Percentiles rank a stretch among this genome's conserved stretches.
Conservation (phyloP, 2,329 filamentous ascomycete species). For the Lachnellula suecica region DNA sequence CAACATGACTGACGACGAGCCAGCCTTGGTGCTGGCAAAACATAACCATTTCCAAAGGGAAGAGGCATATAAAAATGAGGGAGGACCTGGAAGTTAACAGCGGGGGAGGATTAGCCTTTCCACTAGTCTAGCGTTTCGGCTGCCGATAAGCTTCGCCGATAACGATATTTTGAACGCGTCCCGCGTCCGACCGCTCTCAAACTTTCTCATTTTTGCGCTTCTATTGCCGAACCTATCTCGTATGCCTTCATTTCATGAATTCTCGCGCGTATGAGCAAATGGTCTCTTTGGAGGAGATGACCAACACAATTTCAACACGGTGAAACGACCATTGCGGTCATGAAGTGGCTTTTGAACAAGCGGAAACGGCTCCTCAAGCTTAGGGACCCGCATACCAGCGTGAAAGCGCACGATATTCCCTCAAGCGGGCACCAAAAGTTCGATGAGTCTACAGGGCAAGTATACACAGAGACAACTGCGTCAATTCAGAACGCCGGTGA, state of each 20-base stretch:
- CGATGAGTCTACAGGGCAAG: conserved; percentile 28
- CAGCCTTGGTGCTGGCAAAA: conserved; percentile 3
- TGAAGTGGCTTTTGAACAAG: conserved; percentile 8
- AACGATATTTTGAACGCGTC: too few relatives aligned
- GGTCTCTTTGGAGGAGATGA: not conserved
- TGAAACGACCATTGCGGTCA: too few relatives aligned
- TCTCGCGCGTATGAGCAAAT: not conserved
- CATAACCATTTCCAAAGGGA: conserved; percentile 4
- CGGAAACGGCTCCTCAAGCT: conserved; percentile 5
- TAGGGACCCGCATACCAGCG: not conserved
- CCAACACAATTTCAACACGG: not conserved
- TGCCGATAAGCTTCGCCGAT: too few relatives aligned
- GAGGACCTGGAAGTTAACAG: not conserved
- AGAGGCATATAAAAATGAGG: not conserved
- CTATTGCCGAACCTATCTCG: not conserved
- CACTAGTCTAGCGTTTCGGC: not conserved
- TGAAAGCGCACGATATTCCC: not conserved
- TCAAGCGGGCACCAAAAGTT: conserved; percentile 16
- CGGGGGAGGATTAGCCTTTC: not conserved
- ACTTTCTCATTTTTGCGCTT: not conserved
- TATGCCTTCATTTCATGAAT: too few relatives aligned
- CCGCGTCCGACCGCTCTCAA: not conserved
- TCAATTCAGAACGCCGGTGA: conserved; percentile 15
- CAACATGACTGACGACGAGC: conserved; percentile 37
- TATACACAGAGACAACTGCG: conserved; percentile 26